phyloP scores from a whole-genome alignment of 2,329 filamentous ascomycete species.

The Cephalotrichum gorgonifer region DNA sequence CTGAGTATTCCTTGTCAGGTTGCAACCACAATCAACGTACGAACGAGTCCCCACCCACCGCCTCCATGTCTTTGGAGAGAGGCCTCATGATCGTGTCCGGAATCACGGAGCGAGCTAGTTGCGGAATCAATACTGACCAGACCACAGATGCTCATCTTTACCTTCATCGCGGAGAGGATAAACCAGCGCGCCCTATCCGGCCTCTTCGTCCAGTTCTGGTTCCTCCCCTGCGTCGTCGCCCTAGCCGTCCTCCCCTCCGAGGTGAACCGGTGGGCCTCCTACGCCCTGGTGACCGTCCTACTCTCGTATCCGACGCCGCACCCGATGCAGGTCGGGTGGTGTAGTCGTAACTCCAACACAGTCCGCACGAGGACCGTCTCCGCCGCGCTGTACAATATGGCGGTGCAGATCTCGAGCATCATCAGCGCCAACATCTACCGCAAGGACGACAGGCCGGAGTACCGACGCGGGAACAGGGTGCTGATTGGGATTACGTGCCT shows the following conservation, averaged over 20 bases:
- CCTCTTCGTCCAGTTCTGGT: slow-evolving; percentile 21
- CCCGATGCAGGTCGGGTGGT: slow-evolving; percentile 37
- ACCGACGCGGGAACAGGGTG: slow-evolving; percentile 31
- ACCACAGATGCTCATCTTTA: slow-evolving; percentile 11
- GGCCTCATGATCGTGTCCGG: slow-evolving; percentile 26
- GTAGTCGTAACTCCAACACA: slow-evolving; percentile 47
- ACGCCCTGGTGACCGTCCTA: slow-evolving; percentile 18
- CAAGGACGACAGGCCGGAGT: slow-evolving; percentile 31
- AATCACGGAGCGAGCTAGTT: slow-evolving; percentile 32
- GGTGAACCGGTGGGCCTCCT: slow-evolving; percentile 18
- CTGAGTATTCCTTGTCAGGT: slow-evolving; percentile 36
- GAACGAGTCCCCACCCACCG: neutral
- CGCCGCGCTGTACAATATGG: slow-evolving; percentile 36
- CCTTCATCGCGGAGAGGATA: slow-evolving; percentile 19
- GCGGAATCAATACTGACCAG: neutral
- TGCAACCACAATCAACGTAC: slow-evolving; percentile 8
- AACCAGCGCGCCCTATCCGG: slow-evolving; percentile 18
- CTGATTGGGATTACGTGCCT: slow-evolving; percentile 13
- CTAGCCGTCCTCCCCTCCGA: slow-evolving; percentile 17
- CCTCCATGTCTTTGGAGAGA: neutral
- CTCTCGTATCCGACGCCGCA: slow-evolving; percentile 27
- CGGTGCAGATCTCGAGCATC: slow-evolving; percentile 34
- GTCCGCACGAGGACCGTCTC: slow-evolving; percentile 53
- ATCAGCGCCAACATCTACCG: slow-evolving; percentile 37
- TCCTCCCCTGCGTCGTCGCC: slow-evolving; percentile 20